Evolutionary conservation across 164 flowering plant genomes (phyloP).

Genomic region (Stephania cephalantha): DNA sequence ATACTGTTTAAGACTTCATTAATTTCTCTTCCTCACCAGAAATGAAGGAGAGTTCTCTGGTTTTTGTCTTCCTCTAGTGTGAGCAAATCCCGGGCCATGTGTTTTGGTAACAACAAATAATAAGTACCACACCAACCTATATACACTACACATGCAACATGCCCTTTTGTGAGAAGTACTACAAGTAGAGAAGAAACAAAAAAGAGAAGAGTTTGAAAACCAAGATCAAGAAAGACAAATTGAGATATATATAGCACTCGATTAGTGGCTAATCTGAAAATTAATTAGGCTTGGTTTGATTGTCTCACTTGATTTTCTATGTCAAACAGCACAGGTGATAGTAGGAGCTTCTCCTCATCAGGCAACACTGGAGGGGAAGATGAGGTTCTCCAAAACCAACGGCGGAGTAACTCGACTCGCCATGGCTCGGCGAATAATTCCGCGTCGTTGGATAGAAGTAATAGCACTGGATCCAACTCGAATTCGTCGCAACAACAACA

Average conservation of each 20-base stretch:
- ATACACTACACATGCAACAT: no score
- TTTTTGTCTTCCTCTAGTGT: constrained; percentile 46
- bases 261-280: neutral
- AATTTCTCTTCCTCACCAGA: constrained; percentile 10
- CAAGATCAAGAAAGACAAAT: constrained; percentile 6
- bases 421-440: constrained; percentile 22
- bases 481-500: neutral
- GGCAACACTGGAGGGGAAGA: constrained; percentile 35
- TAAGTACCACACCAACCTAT: neutral
- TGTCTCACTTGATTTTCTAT: constrained; percentile 18
- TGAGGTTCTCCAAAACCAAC: constrained; percentile 35
- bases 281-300: no score
- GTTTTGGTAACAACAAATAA: constrained; percentile 15
- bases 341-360: constrained; percentile 72
- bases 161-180: constrained; percentile 2
- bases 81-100: constrained; percentile 33
- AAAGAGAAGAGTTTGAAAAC: constrained; percentile 1
- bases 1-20: constrained; percentile 3
- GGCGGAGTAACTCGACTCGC: constrained; percentile 18
- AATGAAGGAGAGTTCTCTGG: constrained; percentile 38
- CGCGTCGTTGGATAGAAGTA: constrained; percentile 19
- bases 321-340: constrained; percentile 71
- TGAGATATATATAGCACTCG: neutral
- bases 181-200: neutral
- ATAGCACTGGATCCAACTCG: constrained; percentile 38